These are phyloP conservation scores for Naganishia onofrii DNA, from an alignment of 768 basidiomycete genomes.

Conservation along the genomic window DNA sequence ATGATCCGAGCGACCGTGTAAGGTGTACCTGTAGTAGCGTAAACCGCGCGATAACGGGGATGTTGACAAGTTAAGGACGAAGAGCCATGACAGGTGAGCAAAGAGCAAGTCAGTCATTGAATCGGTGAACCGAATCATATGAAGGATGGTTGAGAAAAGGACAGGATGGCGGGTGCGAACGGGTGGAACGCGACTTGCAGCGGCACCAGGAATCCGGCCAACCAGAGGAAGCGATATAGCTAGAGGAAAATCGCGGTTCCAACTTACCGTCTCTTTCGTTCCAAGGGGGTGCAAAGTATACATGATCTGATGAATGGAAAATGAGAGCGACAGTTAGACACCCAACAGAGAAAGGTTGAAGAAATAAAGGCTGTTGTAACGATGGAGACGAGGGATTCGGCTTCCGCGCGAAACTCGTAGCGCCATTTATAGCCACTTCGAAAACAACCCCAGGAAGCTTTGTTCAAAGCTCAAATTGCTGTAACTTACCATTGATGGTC, in stretches of 20 bases:
- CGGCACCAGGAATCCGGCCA: not conserved
- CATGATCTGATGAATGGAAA: slow-evolving; percentile 69
- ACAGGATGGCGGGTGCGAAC: not conserved
- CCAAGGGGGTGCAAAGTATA: slow-evolving; percentile 94
- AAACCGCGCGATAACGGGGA: not conserved
- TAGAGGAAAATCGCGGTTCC: not conserved
- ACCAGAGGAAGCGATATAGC: not conserved
- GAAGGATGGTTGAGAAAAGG: not conserved
- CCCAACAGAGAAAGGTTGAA: not conserved
- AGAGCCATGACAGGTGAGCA: not conserved
- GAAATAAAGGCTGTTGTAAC: not conserved
- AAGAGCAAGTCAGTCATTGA: not conserved
- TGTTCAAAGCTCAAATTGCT: slow-evolving; percentile 12
- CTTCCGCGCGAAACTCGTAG: not conserved
- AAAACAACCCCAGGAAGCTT: not conserved
- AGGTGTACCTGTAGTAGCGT: slow-evolving; percentile 60
- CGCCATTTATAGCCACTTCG: slow-evolving; percentile 19
- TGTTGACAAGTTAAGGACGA: not conserved
- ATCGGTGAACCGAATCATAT: not conserved
- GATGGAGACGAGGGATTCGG: not conserved
- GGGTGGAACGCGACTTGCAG: slow-evolving; percentile 12
- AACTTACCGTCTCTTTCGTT: slow-evolving; percentile 71
- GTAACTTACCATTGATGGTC: slow-evolving; percentile 40
- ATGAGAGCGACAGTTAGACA: slow-evolving; percentile 6
- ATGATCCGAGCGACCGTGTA: slow-evolving; percentile 95